Percentiles rank a stretch among this genome's conserved stretches.
phyloP scores from a whole-genome alignment of 371 early-diverging fungal species.

The Mortierella sp. region DNA sequence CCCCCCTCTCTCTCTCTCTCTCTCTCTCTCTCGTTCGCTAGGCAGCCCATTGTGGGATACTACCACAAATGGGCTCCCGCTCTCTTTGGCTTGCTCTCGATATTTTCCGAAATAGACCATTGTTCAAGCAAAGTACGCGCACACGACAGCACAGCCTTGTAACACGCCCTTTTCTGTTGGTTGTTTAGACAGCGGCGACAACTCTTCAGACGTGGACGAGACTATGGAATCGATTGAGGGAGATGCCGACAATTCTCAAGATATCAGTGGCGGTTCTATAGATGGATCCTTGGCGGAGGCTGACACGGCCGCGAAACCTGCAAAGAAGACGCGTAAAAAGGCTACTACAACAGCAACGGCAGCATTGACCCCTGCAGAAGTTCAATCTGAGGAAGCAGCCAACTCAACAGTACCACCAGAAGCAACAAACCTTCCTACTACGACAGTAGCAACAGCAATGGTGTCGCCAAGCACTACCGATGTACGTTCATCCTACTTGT shows the following conservation, averaged over 20 bases:
- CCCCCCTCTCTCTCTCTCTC: neutral
- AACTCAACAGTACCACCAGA: neutral
- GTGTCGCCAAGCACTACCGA: neutral
- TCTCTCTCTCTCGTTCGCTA: neutral
- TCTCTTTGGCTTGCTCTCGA: neutral
- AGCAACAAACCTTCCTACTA: neutral
- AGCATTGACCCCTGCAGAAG: neutral
- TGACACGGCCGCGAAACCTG: neutral
- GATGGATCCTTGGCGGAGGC: neutral
- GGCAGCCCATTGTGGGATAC: neutral
- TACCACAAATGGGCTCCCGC: neutral
- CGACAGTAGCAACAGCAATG: neutral
- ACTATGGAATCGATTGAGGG: neutral
- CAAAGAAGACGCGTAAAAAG: constrained; percentile 13
- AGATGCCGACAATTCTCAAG: constrained; percentile 2
- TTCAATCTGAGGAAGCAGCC: neutral
- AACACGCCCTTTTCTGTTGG: neutral
- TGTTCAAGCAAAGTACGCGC: neutral
- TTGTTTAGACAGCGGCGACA: constrained; percentile 15
- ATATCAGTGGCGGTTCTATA: neutral
- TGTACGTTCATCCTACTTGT: neutral
- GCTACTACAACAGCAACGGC: neutral
- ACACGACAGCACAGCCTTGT: neutral
- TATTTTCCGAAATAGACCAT: neutral
- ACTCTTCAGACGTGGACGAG: constrained; percentile 16